A percentile compares a stretch with the other conserved stretches of the same genome.
phyloP scores from a whole-genome alignment of 1,284 basidiomycete genomes.

The Tilletia walkeri region DNA sequence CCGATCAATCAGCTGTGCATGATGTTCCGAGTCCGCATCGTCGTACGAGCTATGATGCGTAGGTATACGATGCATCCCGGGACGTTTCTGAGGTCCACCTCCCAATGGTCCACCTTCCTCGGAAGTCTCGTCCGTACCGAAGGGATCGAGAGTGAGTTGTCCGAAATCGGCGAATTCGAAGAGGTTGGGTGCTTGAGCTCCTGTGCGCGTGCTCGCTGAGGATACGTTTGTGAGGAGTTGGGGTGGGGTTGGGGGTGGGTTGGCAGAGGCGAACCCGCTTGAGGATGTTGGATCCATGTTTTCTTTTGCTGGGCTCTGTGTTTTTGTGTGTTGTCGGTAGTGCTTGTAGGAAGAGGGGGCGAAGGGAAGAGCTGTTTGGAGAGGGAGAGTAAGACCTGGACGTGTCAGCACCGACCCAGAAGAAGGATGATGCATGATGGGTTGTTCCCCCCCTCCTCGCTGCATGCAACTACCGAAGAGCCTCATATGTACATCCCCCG shows the following conservation, averaged over 20 bases:
- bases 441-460: no score
- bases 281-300: slow-evolving; percentile 1
- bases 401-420: no score
- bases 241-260: background rate
- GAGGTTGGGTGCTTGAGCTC: background rate
- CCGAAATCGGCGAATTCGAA: slow-evolving; percentile 12
- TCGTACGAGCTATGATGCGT: slow-evolving; percentile 11
- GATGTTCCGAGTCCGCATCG: slow-evolving; percentile 11
- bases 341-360: no score
- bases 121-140: background rate
- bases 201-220: background rate
- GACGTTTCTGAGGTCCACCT: background rate
- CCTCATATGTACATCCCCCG: no score
- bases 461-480: no score
- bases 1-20: background rate
- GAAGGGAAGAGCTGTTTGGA: no score
- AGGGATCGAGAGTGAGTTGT: slow-evolving; percentile 8
- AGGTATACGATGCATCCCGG: slow-evolving; percentile 10
- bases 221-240: no score
- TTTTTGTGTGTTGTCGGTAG: no score
- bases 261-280: slow-evolving; percentile 2
- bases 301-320: no score
- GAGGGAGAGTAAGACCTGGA: no score
- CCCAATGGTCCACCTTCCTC: background rate
- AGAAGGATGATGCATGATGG: no score